Percentiles rank a stretch among this genome's conserved stretches.
Conservation (phyloP, 108 stramenopile species). For the Poteriospumella lacustris region DNA sequence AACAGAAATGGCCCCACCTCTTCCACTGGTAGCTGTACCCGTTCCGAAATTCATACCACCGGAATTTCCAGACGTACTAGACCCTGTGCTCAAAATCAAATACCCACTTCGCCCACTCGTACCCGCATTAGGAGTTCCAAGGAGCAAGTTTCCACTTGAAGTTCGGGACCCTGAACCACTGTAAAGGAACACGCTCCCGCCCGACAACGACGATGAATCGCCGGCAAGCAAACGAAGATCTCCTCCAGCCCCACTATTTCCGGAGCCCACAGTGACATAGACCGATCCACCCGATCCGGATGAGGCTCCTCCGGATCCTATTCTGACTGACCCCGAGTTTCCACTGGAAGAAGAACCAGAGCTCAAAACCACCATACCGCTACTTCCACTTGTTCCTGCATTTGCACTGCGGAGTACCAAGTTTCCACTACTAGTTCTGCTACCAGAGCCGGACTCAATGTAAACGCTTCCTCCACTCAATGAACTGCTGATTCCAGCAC, state of each 20-base stretch:
- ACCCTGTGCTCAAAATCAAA: background rate
- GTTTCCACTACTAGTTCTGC: background rate
- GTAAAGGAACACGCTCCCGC: background rate
- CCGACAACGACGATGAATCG: background rate
- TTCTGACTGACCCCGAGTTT: background rate
- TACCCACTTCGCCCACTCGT: background rate
- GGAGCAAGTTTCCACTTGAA: background rate
- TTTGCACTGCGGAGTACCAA: background rate
- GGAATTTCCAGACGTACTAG: background rate
- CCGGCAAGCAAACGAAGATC: background rate
- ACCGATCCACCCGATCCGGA: conserved; percentile 3
- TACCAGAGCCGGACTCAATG: background rate
- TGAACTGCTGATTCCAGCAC: background rate
- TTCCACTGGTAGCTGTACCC: background rate
- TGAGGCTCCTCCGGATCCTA: conserved; percentile 3
- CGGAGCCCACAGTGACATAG: conserved; percentile 18
- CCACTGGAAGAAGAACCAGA: background rate
- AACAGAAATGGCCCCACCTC: conserved; percentile 4
- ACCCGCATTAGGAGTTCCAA: conserved; percentile 1
- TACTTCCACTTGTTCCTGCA: background rate
- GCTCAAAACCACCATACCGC: background rate
- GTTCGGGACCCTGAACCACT: background rate
- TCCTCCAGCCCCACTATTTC: conserved; percentile 26
- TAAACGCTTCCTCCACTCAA: background rate
- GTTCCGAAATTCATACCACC: background rate